Evolutionary conservation across 2,329 filamentous ascomycete species (phyloP).

Genomic region (Aspergillus clavatus): DNA sequence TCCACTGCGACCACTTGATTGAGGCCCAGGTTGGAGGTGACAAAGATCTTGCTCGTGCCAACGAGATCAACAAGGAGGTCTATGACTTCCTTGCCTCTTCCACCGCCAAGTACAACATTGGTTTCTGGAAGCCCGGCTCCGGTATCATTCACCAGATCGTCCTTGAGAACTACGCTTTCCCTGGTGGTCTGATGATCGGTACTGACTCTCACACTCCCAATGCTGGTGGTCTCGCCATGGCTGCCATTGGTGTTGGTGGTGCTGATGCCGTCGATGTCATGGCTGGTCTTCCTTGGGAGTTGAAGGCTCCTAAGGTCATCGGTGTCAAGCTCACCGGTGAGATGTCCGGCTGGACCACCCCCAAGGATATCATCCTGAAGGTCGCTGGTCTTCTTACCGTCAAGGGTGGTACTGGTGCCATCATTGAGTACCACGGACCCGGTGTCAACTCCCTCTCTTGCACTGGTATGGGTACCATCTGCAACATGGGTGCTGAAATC

Average conservation of each 20-base stretch:
- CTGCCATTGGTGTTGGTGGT: slow-evolving; percentile 93
- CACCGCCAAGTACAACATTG: slow-evolving; percentile 99
- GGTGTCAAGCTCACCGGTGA: slow-evolving; percentile 91
- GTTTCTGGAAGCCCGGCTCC: slow-evolving; percentile 98
- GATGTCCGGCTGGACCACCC: slow-evolving; percentile 83
- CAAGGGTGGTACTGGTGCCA: slow-evolving; percentile 93
- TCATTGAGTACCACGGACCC: slow-evolving; percentile 56
- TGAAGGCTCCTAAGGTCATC: slow-evolving; percentile 96
- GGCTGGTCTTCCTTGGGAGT: slow-evolving; percentile 93
- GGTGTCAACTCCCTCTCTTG: slow-evolving; percentile 69
- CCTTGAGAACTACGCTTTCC: slow-evolving; percentile 98
- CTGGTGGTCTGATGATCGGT: slow-evolving; percentile 93
- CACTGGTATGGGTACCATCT: slow-evolving; percentile 85
- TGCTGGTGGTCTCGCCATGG: slow-evolving; percentile 91
- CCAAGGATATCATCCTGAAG: slow-evolving; percentile 97
- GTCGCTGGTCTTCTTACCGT: slow-evolving; percentile 95
- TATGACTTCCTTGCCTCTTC: slow-evolving; percentile 94
- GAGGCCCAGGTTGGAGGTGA: slow-evolving; percentile 90
- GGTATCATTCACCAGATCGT: slow-evolving; percentile 99
- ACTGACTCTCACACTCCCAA: slow-evolving; percentile 98
- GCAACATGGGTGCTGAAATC: slow-evolving; percentile 63
- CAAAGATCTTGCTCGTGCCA: slow-evolving; percentile 88
- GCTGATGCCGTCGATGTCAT: slow-evolving; percentile 98
- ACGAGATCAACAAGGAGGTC: slow-evolving; percentile 97
- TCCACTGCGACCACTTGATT: slow-evolving; percentile 99